These are phyloP conservation scores for Dioscorea alata DNA, from an alignment of 106 monocot species.

Conservation along the genomic window DNA sequence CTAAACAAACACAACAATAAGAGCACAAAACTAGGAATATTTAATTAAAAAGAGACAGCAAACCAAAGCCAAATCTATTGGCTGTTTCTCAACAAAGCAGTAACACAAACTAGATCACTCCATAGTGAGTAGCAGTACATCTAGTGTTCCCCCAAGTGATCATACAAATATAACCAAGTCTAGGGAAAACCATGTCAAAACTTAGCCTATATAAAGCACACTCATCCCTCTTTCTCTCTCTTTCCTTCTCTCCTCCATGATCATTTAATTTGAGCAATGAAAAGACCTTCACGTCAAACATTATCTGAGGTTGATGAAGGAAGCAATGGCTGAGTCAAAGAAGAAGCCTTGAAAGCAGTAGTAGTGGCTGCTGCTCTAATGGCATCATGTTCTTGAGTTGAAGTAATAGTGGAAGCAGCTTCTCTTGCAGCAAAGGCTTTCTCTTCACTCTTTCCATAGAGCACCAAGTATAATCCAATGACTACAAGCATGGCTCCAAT, in stretches of 20 bases:
- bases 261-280: not conserved
- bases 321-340: constrained; percentile 67
- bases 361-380: constrained; percentile 3
- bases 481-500: constrained; percentile 88
- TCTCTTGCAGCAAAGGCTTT: constrained; percentile 60
- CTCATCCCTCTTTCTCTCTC: not conserved
- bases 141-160: not conserved
- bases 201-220: constrained; percentile 1
- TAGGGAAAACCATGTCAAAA: not conserved
- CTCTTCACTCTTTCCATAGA: constrained; percentile 89
- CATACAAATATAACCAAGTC: not conserved
- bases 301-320: constrained; percentile 40
- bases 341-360: constrained; percentile 34
- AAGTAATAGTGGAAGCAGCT: constrained; percentile 1
- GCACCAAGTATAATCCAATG: constrained; percentile 73
- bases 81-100: constrained; percentile 1
- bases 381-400: constrained; percentile 12
- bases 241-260: not conserved
- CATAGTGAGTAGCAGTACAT: not conserved
- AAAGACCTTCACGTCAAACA: constrained; percentile 20
- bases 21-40: too few relatives aligned
- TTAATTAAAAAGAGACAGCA: not conserved
- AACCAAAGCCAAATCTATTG: constrained; percentile 1
- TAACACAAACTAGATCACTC: not conserved
- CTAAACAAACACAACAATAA: not conserved